Evolutionary conservation across 1,284 basidiomycete genomes (phyloP), one percentile per base, ranked within the genome.

Genomic region (Cutaneotrichosporon dermatis): DNA sequence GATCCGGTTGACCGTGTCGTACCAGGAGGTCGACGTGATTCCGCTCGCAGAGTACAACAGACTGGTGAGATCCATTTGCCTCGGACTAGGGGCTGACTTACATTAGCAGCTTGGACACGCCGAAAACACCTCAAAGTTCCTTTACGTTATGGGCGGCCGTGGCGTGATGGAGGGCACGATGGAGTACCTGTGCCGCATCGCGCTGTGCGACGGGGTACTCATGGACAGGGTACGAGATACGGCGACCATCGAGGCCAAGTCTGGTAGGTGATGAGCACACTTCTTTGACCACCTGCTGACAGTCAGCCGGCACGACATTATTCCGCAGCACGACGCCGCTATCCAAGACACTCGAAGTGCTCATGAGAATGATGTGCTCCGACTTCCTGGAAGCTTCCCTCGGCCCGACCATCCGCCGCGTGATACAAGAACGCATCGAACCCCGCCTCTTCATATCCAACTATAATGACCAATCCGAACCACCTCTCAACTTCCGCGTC

Each of bases 271-370:
- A n/a, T n/a, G n/a, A n/a, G n/a, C 25, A 25, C 25, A 2, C 3
- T 4, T 33, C 16, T 2, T 15, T 34, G n/a, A 33, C 6, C 42
- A 37, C 8, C 13, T 58, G 33, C 37, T 54, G 33, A 55, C 43
- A 16, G 7, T 3, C 12, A 66, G 71, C 59, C 6, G 66, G 65
- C 10, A 61, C 58, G 6, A 73, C 69, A 4, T 58, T 73, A 33
- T 71, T 73, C 57, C 54, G 71, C 25, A 63, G 60, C 13, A 70
- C 67, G 35, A 69, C 71, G 7, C 70, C 70, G 1, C 51, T 72
- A 15, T 66, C 70, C 8, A 64, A 68, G 41, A 58, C 63, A 4
- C 62, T 73, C 15, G 70, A 73, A 51, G 55, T 69, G 35, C 40
- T 66, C 4, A 68, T 73, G 66, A 55, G 69, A 7, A 55, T 73